Evolutionary conservation across 208 protist genomes (phyloP), one percentile per base, ranked within the genome.

Genomic region (Leishmania major): DNA sequence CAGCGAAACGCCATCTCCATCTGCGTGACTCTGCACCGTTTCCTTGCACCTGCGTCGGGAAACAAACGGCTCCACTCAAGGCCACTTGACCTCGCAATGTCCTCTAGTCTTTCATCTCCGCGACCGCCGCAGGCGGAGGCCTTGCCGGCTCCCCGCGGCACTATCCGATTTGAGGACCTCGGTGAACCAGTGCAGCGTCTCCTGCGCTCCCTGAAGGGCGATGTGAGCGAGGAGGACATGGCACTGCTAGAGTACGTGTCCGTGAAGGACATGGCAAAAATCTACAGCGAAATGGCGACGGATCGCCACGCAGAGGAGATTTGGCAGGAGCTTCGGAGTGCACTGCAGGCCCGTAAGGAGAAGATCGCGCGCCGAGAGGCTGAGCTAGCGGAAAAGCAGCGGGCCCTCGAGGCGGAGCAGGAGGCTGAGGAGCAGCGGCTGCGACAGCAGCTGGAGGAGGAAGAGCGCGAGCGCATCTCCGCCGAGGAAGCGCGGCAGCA

Each of bases 261-360:
- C 6, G 93, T 96, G 66, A 91, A 91, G 88, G 95, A 95, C 83
- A 96, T 98, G 92, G 89, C 92, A 49, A 96, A 93, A 77, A 96
- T 98, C 71, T 94, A 96, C 81, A 89, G 86, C 37, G 92, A 96
- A 78, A 92, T 98, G 88, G 82, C 86, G 45, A 85, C 78, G 15
- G 85, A 92, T 28, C 87, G 89, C 28, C 87, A 94, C 77, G 91
- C 87, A 4, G 91, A 96, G 55, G 87, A 91, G 62, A 95, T 98
- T 75, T 98, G 93, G 93, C 72, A 80, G 17, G 89, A 96, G 76
- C 88, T 98, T 45, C 89, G 88, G 22, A 77, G 70, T 1, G 81
- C 91, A 0, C 82, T 98, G 55, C 81, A 91, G 78, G 89, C 83
- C 22, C 85, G 95, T 25, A 83, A 84, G 47, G 89, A 89, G 28